phyloP scores from a whole-genome alignment of 257 asterid genomes.

The Scutellaria baicalensis region DNA sequence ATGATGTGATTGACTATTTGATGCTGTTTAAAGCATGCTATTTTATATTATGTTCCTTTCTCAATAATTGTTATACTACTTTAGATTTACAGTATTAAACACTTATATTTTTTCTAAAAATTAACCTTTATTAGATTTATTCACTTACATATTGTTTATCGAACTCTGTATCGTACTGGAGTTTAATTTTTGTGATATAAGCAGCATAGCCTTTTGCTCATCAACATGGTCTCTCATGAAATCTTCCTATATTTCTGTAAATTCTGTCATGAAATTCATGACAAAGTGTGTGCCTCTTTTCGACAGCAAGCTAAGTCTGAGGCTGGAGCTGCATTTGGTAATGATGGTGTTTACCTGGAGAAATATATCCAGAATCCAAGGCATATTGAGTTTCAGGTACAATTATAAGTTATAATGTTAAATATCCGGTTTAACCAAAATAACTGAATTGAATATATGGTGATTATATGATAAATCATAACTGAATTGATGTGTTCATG shows the following conservation, averaged over 20 bases:
- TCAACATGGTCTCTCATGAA: neutral
- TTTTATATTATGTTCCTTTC: neutral
- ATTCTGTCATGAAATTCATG: neutral
- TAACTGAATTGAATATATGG: neutral
- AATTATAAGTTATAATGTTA: neutral
- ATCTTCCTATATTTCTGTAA: neutral
- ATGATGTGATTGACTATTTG: neutral
- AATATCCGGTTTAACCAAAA: neutral
- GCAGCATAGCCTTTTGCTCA: neutral
- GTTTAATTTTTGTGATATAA: neutral
- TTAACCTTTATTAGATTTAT: neutral
- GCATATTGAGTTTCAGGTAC: constrained; percentile 83
- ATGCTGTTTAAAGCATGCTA: neutral
- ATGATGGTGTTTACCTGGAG: constrained; percentile 97
- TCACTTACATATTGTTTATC: neutral
- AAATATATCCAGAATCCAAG: constrained; percentile 92
- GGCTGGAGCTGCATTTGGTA: constrained; percentile 99
- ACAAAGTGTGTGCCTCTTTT: neutral
- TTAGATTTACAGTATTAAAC: neutral
- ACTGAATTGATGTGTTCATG: neutral
- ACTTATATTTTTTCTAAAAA: neutral
- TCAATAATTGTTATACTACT: neutral
- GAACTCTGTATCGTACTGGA: neutral
- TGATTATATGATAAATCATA: neutral
- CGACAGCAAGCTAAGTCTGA: constrained; percentile 75